Base-by-base conservation (phyloP, 805 yeast species). In the Saccharomycopsis javanensis region DNA sequence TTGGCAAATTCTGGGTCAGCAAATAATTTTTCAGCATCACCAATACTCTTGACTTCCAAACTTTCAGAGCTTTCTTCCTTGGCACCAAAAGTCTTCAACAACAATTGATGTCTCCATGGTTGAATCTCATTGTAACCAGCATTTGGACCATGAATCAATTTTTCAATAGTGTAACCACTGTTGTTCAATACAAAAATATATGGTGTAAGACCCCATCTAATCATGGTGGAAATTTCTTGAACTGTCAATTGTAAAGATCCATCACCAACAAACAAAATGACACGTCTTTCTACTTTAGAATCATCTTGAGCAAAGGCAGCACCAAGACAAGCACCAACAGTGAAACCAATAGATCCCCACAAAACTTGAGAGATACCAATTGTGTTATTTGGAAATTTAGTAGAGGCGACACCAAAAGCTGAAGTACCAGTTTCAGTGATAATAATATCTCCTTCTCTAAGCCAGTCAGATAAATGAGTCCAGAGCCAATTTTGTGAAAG, bases 221-320 rank as follows among this genome's bases (percentile, higher is more conserved):
- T 66, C 78, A 80, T 79, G 27, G 85, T 78, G 4, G 85, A 77
- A 55, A 83, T 70, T 65, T 82, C 88, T 63, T 82, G 85, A 33
- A 79, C 84, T 0, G 88, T 81, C 64, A 83, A 72, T 67, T 83
- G 87, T 51, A 83, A 75, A 11, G 87, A 82, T 55, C 87, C 88
- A 64, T 83, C 88, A 62, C 88, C 88, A 46, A 82, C 79, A 63
- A 82, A 79, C 38, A 83, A 69, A 20, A 83, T 70, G 25, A 81
- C 85, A 64, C 87, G 70, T 56, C 74, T 73, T 25, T 68, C 64
- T 10, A 72, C 73, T 52, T 68, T 72, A 42, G 70, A 63, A 11
- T 83, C 87, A 56, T 72, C 72, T 11, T 77, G 76, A 1, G 86
- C 86, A 68, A 81, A 70, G 3, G 78, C 77, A 0, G 82, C 86